phyloP scores from a whole-genome alignment of 331 rosid genomes.

The Telfairia occidentalis region DNA sequence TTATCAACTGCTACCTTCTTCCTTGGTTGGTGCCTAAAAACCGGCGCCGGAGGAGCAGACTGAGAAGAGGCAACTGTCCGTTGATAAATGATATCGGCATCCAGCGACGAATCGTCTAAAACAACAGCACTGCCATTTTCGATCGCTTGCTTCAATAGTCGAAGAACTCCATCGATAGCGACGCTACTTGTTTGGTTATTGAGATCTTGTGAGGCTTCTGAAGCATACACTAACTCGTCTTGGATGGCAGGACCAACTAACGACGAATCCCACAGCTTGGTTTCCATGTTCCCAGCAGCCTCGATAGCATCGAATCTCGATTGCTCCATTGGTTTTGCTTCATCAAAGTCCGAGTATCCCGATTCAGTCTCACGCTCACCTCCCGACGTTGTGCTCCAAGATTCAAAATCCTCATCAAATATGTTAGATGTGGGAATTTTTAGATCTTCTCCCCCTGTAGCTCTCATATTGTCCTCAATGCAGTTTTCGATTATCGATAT shows the following conservation, averaged over 20 bases:
- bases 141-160: conserved; percentile 55
- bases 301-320: conserved; percentile 19
- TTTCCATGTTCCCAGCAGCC: conserved; percentile 14
- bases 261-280: background rate
- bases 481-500: background rate
- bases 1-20: conserved; percentile 19
- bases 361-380: conserved; percentile 16
- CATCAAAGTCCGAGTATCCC: conserved; percentile 21
- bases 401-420: conserved; percentile 14
- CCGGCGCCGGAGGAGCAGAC: conserved; percentile 64
- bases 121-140: conserved; percentile 59
- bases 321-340: conserved; percentile 18
- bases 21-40: conserved; percentile 31
- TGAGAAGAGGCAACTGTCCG: conserved; percentile 44
- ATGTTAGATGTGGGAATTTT: conserved; percentile 5
- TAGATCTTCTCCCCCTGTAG: background rate
- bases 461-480: background rate
- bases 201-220: conserved; percentile 23
- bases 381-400: conserved; percentile 16
- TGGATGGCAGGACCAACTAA: background rate
- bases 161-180: conserved; percentile 30
- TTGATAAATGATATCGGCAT: conserved; percentile 54
- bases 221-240: background rate
- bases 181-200: conserved; percentile 19
- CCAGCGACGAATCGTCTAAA: conserved; percentile 39